Evolutionary conservation across 352 stramenopile genomes (phyloP).

Genomic region (Thraustotheca clavata): DNA sequence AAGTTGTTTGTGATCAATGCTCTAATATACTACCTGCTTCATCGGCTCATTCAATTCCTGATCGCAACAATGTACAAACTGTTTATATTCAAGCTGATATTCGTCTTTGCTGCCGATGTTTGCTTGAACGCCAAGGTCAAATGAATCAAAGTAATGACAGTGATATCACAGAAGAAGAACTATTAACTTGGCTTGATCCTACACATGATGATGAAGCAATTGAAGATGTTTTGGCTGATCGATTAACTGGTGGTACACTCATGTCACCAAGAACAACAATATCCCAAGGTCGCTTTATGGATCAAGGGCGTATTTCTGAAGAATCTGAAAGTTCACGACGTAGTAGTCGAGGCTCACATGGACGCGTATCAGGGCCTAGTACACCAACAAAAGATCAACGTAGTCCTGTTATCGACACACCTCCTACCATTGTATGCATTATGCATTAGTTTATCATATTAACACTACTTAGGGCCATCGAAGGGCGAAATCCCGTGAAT

Average conservation of each 20-base stretch:
- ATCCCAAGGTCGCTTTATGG: not conserved
- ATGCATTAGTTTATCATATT: too few relatives aligned
- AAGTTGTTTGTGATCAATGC: slow-evolving; percentile 85
- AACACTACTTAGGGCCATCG: too few relatives aligned
- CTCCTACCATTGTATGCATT: too few relatives aligned
- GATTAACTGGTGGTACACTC: not conserved
- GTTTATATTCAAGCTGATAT: slow-evolving; percentile 73
- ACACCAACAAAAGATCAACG: too few relatives aligned
- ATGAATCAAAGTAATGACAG: slow-evolving; percentile 64
- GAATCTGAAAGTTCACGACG: not conserved
- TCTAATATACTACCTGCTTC: slow-evolving; percentile 76
- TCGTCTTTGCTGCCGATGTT: slow-evolving; percentile 74
- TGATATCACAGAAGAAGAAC: slow-evolving; percentile 3
- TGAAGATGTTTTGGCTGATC: too few relatives aligned
- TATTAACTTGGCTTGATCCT: not conserved
- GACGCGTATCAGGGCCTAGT: too few relatives aligned
- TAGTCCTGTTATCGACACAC: too few relatives aligned
- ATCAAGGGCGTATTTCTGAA: not conserved
- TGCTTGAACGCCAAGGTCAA: slow-evolving; percentile 76
- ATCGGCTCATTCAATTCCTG: slow-evolving; percentile 40
- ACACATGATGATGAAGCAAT: slow-evolving; percentile 1
- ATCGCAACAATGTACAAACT: slow-evolving; percentile 49
- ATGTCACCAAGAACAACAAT: not conserved
- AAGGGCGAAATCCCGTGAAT: too few relatives aligned
- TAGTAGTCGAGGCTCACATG: not conserved